Percentiles rank a stretch among this genome's conserved stretches.
Evolutionary conservation across 495 filamentous ascomycete genomes (phyloP).

Genomic region (Penicillium ochrochloron): DNA sequence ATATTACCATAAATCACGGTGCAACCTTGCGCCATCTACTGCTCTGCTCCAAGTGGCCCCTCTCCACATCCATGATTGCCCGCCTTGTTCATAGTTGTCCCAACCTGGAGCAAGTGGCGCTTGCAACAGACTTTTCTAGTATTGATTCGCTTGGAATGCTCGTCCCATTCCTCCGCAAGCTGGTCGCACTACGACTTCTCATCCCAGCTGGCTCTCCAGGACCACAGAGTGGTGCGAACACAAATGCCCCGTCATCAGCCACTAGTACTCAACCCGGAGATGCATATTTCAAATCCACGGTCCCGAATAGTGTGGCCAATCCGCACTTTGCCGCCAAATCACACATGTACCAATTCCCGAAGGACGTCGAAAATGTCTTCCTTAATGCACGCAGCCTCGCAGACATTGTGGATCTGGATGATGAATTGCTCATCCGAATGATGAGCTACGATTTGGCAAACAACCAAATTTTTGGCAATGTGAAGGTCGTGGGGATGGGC

Average conservation of each 20-base stretch:
- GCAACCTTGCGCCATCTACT: slow-evolving; percentile 59
- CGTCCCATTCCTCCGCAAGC: slow-evolving; percentile 54
- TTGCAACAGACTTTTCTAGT: slow-evolving; percentile 50
- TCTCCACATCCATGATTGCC: slow-evolving; percentile 52
- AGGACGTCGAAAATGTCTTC: slow-evolving; percentile 18
- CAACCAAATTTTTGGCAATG: slow-evolving; percentile 37
- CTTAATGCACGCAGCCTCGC: slow-evolving; percentile 32
- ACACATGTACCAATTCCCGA: not conserved
- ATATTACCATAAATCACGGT: slow-evolving; percentile 53
- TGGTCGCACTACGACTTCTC: slow-evolving; percentile 50
- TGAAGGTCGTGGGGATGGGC: slow-evolving; percentile 47
- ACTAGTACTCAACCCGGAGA: not conserved
- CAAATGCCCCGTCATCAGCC: not conserved
- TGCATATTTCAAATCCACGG: not conserved
- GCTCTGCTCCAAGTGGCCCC: slow-evolving; percentile 60
- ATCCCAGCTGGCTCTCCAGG: slow-evolving; percentile 35
- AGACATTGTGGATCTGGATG: slow-evolving; percentile 46
- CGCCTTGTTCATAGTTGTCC: slow-evolving; percentile 59
- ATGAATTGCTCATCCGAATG: slow-evolving; percentile 37
- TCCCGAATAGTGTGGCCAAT: not conserved
- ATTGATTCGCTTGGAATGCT: slow-evolving; percentile 50
- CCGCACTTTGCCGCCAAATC: not conserved
- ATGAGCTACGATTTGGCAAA: slow-evolving; percentile 42
- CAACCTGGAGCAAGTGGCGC: slow-evolving; percentile 61
- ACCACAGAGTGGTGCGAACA: slow-evolving; percentile 9